Evolutionary conservation across 2,329 filamentous ascomycete genomes (phyloP).

Genomic region (Intubia oerlemansii): DNA sequence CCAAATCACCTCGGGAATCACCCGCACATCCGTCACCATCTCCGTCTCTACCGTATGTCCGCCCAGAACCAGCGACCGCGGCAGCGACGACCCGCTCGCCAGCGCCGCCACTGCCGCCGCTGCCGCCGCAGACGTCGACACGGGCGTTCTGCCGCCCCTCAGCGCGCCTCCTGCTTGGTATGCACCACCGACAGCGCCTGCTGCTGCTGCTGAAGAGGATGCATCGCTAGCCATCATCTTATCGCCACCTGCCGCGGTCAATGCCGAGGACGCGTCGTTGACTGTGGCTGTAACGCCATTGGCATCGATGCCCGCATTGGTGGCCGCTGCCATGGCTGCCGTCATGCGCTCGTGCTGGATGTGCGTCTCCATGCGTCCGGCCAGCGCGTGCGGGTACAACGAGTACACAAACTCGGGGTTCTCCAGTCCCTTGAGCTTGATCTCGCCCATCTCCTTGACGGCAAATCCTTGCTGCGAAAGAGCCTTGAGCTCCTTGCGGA

Average conservation of each 20-base stretch:
- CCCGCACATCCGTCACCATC: constrained; percentile 3
- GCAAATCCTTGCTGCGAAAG: constrained; percentile 86
- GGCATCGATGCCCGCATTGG: constrained; percentile 1
- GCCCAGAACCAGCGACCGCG: constrained; percentile 2
- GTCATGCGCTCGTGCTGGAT: constrained; percentile 20
- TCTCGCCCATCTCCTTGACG: constrained; percentile 82
- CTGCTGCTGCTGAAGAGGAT: too few relatives aligned
- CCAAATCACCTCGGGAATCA: constrained; percentile 53
- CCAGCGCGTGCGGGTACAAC: constrained; percentile 77
- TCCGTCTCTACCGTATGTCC: too few relatives aligned
- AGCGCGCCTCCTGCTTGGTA: too few relatives aligned
- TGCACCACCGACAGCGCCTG: neutral
- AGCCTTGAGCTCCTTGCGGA: constrained; percentile 70
- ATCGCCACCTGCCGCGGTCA: neutral
- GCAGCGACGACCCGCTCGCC: neutral
- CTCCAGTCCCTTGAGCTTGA: constrained; percentile 88
- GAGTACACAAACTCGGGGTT: constrained; percentile 93
- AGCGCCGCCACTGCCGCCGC: too few relatives aligned
- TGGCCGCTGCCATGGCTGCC: constrained; percentile 10
- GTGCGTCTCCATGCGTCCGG: constrained; percentile 58
- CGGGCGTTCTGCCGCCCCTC: too few relatives aligned
- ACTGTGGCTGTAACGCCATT: too few relatives aligned
- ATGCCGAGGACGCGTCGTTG: neutral
- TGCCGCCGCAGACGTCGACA: too few relatives aligned
- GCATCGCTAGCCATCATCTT: too few relatives aligned